Percentiles rank a stretch among this genome's conserved stretches.
These are phyloP conservation scores for Wickerhamomyces mucosus DNA, from an alignment of 805 yeast genomes.

Conservation along the genomic window DNA sequence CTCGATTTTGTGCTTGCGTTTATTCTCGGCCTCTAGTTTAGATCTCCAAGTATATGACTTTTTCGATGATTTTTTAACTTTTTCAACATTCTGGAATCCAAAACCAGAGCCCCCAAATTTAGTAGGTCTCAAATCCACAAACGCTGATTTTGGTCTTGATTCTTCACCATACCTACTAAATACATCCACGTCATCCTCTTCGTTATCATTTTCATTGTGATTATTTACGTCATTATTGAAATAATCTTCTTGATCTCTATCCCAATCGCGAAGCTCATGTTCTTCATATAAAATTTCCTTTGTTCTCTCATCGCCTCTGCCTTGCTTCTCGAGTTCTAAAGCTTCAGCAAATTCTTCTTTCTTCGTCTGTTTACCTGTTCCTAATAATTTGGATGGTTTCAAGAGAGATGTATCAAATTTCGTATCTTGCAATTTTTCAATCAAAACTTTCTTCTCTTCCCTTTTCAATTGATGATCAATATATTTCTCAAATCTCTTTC, in stretches of 20 bases:
- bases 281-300: slow-evolving; percentile 61
- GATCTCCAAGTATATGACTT: slow-evolving; percentile 72
- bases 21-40: slow-evolving; percentile 37
- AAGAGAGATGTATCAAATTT: slow-evolving; percentile 60
- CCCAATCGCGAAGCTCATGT: slow-evolving; percentile 56
- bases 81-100: slow-evolving; percentile 49
- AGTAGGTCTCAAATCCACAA: slow-evolving; percentile 65
- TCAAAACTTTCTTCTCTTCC: slow-evolving; percentile 74
- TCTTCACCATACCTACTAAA: slow-evolving; percentile 14
- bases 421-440: slow-evolving; percentile 58
- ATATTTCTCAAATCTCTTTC: slow-evolving; percentile 79
- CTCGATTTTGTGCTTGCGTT: slow-evolving; percentile 34
- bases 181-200: slow-evolving; percentile 9
- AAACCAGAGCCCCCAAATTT: slow-evolving; percentile 58
- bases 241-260: slow-evolving; percentile 26
- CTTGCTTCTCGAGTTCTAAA: slow-evolving; percentile 58
- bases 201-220: slow-evolving; percentile 18
- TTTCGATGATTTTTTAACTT: slow-evolving; percentile 33
- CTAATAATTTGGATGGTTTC: slow-evolving; percentile 69
- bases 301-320: slow-evolving; percentile 55
- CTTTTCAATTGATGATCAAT: slow-evolving; percentile 83
- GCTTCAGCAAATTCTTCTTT: slow-evolving; percentile 71
- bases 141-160: slow-evolving; percentile 26
- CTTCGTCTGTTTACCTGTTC: slow-evolving; percentile 61
- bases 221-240: slow-evolving; percentile 12